Evolutionary conservation across 2,329 filamentous ascomycete species (phyloP).

Genomic region (Pestalotiopsis sp.): DNA sequence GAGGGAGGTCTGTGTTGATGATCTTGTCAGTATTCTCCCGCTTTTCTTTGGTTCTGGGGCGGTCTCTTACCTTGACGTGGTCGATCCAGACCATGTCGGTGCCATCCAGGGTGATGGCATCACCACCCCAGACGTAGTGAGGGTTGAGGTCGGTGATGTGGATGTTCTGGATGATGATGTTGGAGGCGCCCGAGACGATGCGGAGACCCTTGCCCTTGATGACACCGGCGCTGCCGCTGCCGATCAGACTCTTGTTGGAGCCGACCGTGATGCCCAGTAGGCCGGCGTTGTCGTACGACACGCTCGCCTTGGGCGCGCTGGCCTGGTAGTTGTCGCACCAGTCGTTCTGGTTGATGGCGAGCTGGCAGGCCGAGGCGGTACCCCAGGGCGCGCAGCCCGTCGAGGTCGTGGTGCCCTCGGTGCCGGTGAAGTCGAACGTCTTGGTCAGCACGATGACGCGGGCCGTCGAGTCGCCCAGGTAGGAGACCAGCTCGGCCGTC

Average conservation of each 20-base stretch:
- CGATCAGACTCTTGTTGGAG: slow-evolving; percentile 61
- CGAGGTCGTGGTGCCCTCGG: slow-evolving; percentile 53
- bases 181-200: slow-evolving; percentile 44
- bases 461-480: slow-evolving; percentile 54
- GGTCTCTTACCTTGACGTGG: slow-evolving; percentile 18
- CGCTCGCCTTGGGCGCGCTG: slow-evolving; percentile 46
- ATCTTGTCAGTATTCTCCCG: slow-evolving; percentile 6
- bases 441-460: slow-evolving; percentile 62
- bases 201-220: slow-evolving; percentile 40
- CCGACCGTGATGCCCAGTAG: slow-evolving; percentile 50
- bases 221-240: slow-evolving; percentile 51
- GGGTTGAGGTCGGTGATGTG: slow-evolving; percentile 58
- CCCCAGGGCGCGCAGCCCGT: slow-evolving; percentile 62
- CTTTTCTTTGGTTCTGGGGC: not conserved
- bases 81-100: slow-evolving; percentile 22
- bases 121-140: slow-evolving; percentile 61
- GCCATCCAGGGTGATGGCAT: slow-evolving; percentile 48
- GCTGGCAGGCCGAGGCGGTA: slow-evolving; percentile 54
- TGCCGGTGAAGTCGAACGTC: slow-evolving; percentile 56
- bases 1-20: slow-evolving; percentile 27
- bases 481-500: slow-evolving; percentile 58
- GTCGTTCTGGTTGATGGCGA: slow-evolving; percentile 60
- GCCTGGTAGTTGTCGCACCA: slow-evolving; percentile 64
- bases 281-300: slow-evolving; percentile 54
- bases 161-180: slow-evolving; percentile 52